Conservation (phyloP, 495 filamentous ascomycete species). For the Talaromyces proteolyticus region DNA sequence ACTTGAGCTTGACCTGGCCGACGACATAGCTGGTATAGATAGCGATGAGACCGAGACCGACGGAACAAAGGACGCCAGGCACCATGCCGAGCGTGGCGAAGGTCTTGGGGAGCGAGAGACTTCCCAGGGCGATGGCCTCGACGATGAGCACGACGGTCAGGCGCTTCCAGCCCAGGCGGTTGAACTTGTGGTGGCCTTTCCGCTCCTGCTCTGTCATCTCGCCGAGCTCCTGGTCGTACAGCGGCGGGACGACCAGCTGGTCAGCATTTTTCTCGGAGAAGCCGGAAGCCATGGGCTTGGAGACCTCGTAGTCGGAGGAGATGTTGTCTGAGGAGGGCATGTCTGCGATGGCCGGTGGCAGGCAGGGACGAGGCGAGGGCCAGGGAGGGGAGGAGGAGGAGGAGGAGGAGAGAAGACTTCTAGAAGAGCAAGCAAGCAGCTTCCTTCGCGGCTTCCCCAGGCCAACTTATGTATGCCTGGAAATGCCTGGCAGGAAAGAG, state of each 20-base stretch:
- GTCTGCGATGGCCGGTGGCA: neutral
- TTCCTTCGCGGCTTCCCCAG: neutral
- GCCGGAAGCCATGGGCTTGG: constrained; percentile 11
- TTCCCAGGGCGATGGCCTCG: constrained; percentile 58
- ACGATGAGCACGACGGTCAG: constrained; percentile 47
- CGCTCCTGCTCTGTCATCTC: constrained; percentile 22
- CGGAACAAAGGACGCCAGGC: constrained; percentile 39
- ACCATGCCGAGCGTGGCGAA: constrained; percentile 62
- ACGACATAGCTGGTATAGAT: constrained; percentile 67
- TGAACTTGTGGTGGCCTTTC: constrained; percentile 21
- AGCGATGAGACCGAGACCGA: constrained; percentile 54
- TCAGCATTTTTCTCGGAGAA: constrained; percentile 12
- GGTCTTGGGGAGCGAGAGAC: constrained; percentile 49
- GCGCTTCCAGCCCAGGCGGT: constrained; percentile 30
- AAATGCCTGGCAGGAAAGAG: neutral
- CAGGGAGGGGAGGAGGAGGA: neutral
- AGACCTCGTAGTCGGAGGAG: constrained; percentile 15
- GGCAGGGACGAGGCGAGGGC: neutral
- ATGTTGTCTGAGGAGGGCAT: constrained; percentile 22
- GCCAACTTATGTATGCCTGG: neutral
- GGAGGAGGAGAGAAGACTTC: neutral
- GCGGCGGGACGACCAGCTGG: constrained; percentile 9
- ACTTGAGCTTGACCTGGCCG: constrained; percentile 62
- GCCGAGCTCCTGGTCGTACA: constrained; percentile 19
- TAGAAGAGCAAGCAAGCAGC: neutral